Evolutionary conservation across 805 yeast genomes (phyloP).

Genomic region (Brettanomyces anomalus): DNA sequence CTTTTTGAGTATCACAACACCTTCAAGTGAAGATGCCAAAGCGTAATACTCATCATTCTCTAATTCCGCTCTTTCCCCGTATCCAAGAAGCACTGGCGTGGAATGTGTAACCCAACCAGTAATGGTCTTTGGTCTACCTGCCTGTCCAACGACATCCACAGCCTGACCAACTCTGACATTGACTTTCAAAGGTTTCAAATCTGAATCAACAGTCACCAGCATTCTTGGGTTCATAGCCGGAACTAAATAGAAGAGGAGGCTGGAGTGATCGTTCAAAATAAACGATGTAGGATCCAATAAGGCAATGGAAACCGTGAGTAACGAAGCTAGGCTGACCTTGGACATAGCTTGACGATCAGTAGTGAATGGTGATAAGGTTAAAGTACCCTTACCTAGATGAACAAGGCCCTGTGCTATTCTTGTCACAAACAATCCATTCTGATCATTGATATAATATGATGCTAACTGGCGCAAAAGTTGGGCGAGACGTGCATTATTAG

Average conservation of each 20-base stretch:
- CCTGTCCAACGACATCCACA: slow-evolving; percentile 97
- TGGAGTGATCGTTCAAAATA: slow-evolving; percentile 66
- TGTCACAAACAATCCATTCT: slow-evolving; percentile 85
- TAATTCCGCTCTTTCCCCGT: slow-evolving; percentile 94
- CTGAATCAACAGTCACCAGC: slow-evolving; percentile 87
- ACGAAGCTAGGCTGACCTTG: slow-evolving; percentile 82
- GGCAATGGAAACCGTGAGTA: slow-evolving; percentile 76
- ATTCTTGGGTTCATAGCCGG: slow-evolving; percentile 89
- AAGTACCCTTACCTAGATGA: slow-evolving; percentile 93
- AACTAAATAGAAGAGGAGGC: slow-evolving; percentile 74
- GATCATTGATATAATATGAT: slow-evolving; percentile 81
- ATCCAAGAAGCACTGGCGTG: slow-evolving; percentile 88
- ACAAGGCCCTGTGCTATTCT: slow-evolving; percentile 92
- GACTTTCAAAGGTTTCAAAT: slow-evolving; percentile 84
- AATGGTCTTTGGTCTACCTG: slow-evolving; percentile 97
- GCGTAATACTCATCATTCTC: slow-evolving; percentile 91
- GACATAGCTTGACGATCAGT: slow-evolving; percentile 82
- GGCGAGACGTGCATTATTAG: slow-evolving; percentile 95
- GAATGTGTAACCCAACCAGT: slow-evolving; percentile 99
- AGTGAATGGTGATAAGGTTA: slow-evolving; percentile 81
- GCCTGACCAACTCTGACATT: slow-evolving; percentile 98
- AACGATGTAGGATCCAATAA: slow-evolving; percentile 80
- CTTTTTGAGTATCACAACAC: slow-evolving; percentile 85
- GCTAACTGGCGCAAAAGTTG: slow-evolving; percentile 94
- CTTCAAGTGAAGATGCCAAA: slow-evolving; percentile 76